Conservation (phyloP, 148 eudicot genomes). For the Fagopyrum esculentum region DNA sequence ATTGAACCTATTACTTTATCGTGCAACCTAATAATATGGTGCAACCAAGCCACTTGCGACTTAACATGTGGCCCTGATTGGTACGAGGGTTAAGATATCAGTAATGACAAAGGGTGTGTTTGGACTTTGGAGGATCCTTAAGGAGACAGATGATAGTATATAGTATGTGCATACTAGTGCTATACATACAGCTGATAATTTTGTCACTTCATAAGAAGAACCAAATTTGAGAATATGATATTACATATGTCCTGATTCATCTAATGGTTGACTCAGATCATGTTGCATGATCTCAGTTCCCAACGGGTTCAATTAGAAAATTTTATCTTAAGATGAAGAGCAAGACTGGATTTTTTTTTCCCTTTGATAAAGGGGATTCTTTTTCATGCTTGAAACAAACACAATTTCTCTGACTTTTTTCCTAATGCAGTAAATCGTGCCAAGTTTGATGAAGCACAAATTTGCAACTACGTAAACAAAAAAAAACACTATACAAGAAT, state of each 20-base stretch:
- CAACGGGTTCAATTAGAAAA: background rate
- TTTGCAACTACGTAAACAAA: background rate
- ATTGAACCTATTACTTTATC: background rate
- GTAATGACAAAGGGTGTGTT: background rate
- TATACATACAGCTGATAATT: background rate
- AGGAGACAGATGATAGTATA: background rate
- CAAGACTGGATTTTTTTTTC: background rate
- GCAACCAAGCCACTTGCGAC: background rate
- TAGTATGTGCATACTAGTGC: background rate
- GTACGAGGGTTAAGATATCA: background rate
- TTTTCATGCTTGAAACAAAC: background rate
- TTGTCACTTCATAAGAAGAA: background rate
- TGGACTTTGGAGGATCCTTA: too few species aligned
- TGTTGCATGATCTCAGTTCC: background rate
- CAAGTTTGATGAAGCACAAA: background rate
- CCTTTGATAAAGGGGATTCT: background rate
- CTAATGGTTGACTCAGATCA: background rate
- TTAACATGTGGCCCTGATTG: background rate
- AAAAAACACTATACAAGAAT: background rate
- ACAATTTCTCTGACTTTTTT: background rate
- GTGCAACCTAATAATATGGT: background rate
- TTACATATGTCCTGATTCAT: background rate
- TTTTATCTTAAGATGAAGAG: background rate
- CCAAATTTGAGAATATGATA: background rate
- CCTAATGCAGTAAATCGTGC: background rate